Evolutionary conservation across 768 basidiomycete genomes (phyloP).

Genomic region (Daedalea quercina): DNA sequence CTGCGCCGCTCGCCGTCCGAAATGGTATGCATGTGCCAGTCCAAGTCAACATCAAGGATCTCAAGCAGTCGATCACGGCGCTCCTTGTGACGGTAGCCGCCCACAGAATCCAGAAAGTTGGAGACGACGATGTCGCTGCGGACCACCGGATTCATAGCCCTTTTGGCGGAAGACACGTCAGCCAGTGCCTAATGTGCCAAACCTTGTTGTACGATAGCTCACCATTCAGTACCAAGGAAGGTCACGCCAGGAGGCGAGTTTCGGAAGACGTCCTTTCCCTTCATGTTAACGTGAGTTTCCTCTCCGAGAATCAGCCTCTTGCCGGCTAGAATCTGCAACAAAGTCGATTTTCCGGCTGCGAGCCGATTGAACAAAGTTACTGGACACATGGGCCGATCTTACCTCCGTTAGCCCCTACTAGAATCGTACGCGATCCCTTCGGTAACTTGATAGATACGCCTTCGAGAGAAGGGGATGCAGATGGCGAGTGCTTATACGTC

Average conservation of each 20-base stretch:
- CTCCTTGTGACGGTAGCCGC: constrained; percentile 90
- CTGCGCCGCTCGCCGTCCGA: constrained; percentile 93
- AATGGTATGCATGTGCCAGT: constrained; percentile 95
- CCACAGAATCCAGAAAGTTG: constrained; percentile 95
- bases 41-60: constrained; percentile 90
- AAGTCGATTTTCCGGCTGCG: constrained; percentile 89
- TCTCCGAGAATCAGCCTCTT: constrained; percentile 62
- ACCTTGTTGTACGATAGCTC: constrained; percentile 16
- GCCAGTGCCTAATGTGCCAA: not conserved
- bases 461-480: constrained; percentile 44
- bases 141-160: constrained; percentile 97
- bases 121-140: constrained; percentile 88
- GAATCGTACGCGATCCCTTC: constrained; percentile 72
- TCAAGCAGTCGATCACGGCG: constrained; percentile 81
- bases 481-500: constrained; percentile 49
- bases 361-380: not conserved
- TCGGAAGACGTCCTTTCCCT: constrained; percentile 84
- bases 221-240: constrained; percentile 95
- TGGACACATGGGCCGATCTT: constrained; percentile 15
- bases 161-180: constrained; percentile 20
- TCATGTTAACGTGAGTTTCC: constrained; percentile 58
- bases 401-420: constrained; percentile 96
- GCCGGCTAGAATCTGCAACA: constrained; percentile 90
- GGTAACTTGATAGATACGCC: constrained; percentile 63
- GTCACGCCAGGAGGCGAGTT: constrained; percentile 77